Conservation (phyloP, 176 grass and related monocot genomes). For the Raddia distichophylla region DNA sequence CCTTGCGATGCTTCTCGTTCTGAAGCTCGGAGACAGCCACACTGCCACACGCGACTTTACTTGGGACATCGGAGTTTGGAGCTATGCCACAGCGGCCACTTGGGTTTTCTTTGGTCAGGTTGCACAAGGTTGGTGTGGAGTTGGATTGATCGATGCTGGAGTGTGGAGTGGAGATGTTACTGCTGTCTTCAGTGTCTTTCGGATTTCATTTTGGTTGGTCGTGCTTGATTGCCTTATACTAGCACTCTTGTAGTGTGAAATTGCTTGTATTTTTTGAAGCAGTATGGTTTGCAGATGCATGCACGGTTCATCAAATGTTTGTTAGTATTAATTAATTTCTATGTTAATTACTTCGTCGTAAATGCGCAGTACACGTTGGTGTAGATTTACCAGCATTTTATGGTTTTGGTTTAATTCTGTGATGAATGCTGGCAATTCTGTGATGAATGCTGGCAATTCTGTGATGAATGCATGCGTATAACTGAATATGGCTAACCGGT, state of each 20-base stretch:
- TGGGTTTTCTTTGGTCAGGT: not conserved
- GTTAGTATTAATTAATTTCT: not conserved
- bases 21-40: not conserved
- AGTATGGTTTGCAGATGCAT: not conserved
- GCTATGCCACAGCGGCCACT: not conserved
- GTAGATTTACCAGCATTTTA: not conserved
- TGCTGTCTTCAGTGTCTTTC: not conserved
- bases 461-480: not conserved
- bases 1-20: conserved; percentile 13
- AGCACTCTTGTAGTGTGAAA: not conserved
- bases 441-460: no score
- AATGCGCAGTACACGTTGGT: not conserved
- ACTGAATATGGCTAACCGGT: not conserved
- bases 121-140: not conserved
- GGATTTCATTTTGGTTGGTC: not conserved
- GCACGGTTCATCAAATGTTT: not conserved
- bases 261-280: not conserved
- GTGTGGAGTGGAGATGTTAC: not conserved
- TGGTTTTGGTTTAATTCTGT: not conserved
- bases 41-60: not conserved
- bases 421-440: no score
- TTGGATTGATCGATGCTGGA: not conserved
- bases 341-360: not conserved
- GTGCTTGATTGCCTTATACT: not conserved
- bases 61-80: not conserved